phyloP scores from a whole-genome alignment of 257 asterid genomes.

The Nicotiana attenuata region DNA sequence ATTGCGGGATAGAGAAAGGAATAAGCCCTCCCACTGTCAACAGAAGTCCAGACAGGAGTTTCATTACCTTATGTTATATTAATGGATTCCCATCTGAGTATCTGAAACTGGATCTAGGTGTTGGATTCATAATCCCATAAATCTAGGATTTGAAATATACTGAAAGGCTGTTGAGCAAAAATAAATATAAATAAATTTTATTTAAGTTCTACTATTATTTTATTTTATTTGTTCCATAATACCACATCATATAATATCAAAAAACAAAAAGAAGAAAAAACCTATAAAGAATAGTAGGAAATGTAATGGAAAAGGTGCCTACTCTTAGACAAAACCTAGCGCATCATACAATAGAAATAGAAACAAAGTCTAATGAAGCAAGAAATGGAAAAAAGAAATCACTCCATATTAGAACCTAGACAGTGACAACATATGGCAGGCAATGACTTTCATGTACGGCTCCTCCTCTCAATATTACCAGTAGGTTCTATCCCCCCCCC shows the following conservation, averaged over 20 bases:
- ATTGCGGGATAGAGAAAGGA: background rate
- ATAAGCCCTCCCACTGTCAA: background rate
- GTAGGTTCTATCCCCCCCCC: too few species aligned
- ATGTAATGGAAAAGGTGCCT: background rate
- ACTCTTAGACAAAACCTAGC: background rate
- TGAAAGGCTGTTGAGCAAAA: background rate
- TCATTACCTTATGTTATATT: background rate
- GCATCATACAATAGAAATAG: background rate
- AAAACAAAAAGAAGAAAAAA: background rate
- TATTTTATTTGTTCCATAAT: background rate
- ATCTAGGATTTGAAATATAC: background rate
- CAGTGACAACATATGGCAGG: background rate
- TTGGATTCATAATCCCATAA: slow-evolving; percentile 3
- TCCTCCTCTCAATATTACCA: too few species aligned
- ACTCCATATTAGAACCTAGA: background rate
- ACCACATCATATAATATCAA: background rate
- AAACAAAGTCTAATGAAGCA: background rate
- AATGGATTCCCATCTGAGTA: background rate
- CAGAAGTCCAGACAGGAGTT: background rate
- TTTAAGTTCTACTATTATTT: background rate
- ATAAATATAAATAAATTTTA: background rate
- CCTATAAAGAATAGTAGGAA: background rate
- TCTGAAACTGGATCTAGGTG: background rate
- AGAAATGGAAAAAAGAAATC: background rate
- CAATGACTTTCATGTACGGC: background rate